These are phyloP conservation scores for Alternaria tenuissima DNA, from an alignment of 2,329 filamentous ascomycete genomes.

Conservation along the genomic window DNA sequence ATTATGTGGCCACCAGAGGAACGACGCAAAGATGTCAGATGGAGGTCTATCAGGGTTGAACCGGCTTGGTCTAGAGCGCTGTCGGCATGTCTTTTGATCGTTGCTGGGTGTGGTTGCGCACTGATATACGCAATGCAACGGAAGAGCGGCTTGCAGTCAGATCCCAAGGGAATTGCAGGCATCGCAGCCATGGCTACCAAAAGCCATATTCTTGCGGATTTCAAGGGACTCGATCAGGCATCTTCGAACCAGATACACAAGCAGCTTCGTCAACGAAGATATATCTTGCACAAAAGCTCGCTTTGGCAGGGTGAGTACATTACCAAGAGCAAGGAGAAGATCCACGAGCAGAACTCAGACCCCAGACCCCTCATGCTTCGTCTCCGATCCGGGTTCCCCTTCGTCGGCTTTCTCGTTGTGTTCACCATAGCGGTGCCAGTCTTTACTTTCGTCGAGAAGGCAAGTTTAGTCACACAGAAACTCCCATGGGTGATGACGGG, in stretches of 20 bases:
- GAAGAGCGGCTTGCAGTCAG: conserved; percentile 70
- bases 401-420: conserved; percentile 64
- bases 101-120: conserved; percentile 65
- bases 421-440: conserved; percentile 68
- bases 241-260: conserved; percentile 72
- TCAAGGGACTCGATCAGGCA: conserved; percentile 74
- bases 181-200: conserved; percentile 78
- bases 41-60: conserved; percentile 60
- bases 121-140: conserved; percentile 70
- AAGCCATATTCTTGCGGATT: conserved; percentile 76
- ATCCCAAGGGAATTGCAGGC: conserved; percentile 77
- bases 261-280: conserved; percentile 70
- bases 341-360: conserved; percentile 56
- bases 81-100: conserved; percentile 63
- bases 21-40: no score
- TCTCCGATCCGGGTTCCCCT: conserved; percentile 66
- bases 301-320: conserved; percentile 70
- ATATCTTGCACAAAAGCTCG: conserved; percentile 74
- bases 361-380: conserved; percentile 76
- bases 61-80: conserved; percentile 69
- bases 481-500: conserved; percentile 72
- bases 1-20: no score
- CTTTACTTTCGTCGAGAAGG: conserved; percentile 67
- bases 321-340: conserved; percentile 57
- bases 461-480: conserved; percentile 65